Percentiles rank a stretch among this genome's conserved stretches.
These are phyloP conservation scores for Pleoardoris graminearum DNA, from an alignment of 2,329 filamentous ascomycete genomes.

Conservation along the genomic window DNA sequence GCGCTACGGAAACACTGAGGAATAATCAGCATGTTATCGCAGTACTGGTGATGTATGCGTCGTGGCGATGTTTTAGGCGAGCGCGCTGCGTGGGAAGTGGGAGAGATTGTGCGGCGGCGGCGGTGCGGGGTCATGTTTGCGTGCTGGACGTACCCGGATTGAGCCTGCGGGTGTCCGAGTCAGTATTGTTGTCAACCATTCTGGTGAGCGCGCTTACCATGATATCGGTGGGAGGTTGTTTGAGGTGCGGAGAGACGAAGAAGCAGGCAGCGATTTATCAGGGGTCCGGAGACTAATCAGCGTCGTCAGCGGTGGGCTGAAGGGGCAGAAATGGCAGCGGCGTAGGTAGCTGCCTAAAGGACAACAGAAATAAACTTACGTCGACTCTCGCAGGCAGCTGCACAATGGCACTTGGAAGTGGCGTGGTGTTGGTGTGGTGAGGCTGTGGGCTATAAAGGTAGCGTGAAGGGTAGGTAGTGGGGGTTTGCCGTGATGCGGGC, in stretches of 20 bases:
- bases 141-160: slow-evolving; percentile 49
- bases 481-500: no score
- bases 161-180: slow-evolving; percentile 39
- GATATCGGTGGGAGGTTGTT: slow-evolving; percentile 30
- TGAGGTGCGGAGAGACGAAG: slow-evolving; percentile 21
- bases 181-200: slow-evolving; percentile 13
- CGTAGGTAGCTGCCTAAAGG: slow-evolving; percentile 22
- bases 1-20: slow-evolving; percentile 70
- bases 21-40: slow-evolving; percentile 11
- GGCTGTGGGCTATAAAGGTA: slow-evolving; percentile 19
- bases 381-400: slow-evolving; percentile 24
- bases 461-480: slow-evolving; percentile 20
- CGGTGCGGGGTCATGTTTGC: slow-evolving; percentile 18
- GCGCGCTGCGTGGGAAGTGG: slow-evolving; percentile 11
- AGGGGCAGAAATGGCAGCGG: slow-evolving; percentile 13
- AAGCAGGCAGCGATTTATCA: slow-evolving; percentile 39
- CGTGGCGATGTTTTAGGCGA: slow-evolving; percentile 10
- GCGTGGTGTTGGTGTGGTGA: slow-evolving; percentile 25
- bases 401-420: slow-evolving; percentile 21
- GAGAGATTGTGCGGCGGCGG: slow-evolving; percentile 20
- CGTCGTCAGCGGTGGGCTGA: slow-evolving; percentile 39
- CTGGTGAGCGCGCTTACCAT: slow-evolving; percentile 37
- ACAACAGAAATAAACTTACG: slow-evolving; percentile 27
- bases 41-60: not conserved
- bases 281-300: slow-evolving; percentile 41